Base-by-base conservation (phyloP, 2,329 filamentous ascomycete genomes). In the Alternaria burnsii region DNA sequence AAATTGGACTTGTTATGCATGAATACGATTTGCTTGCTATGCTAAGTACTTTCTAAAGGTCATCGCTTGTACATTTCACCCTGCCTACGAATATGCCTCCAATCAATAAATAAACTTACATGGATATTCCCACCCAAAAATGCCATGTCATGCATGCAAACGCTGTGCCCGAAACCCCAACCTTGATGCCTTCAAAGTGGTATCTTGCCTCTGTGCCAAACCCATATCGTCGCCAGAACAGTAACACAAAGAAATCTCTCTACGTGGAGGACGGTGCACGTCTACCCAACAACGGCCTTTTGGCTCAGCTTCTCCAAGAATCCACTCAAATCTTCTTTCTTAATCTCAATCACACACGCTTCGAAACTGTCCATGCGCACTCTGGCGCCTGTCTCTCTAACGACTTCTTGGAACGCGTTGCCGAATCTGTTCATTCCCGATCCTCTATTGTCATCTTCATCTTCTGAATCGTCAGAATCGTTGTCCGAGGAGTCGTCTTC, bases 341-440 rank as follows among this genome's bases (percentile, higher is more conserved):
- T 90, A n/a, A 99, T 94, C 78, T 99, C 95, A 47, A 98, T 94
- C 8, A 98, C 95, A 73, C 93, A 97, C 77, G 97, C 92, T 80
- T 99, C 95, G 73, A 99, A 99, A 78, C 92, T 96, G 79, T 99
- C 95, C 75, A 97, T 96, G 61, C 93, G 85, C 20, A 98, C 93
- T 16, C 94, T 83, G 0, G 94, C 92, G 60, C 90, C 95, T 16
- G 94, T 98, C 82, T 97, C 93, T 52, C 90, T 87, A 2, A 97
- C 91, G 0, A 98, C 95, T 74, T 97, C 93, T 76, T 97, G 93
- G 78, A 99, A 99, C 3, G 95, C 94, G 71, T 90, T 93, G 8
- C 95, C 95, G 73, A 99, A 99, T 51, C 91, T 88, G 79, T 98
- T 99, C 53, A 92, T 82, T 2, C 94, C 91, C 55, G 91, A 91